Evolutionary conservation across 164 flowering plant genomes (phyloP), one percentile per base, ranked within the genome.

Genomic region (Nymphaea thermarum): DNA sequence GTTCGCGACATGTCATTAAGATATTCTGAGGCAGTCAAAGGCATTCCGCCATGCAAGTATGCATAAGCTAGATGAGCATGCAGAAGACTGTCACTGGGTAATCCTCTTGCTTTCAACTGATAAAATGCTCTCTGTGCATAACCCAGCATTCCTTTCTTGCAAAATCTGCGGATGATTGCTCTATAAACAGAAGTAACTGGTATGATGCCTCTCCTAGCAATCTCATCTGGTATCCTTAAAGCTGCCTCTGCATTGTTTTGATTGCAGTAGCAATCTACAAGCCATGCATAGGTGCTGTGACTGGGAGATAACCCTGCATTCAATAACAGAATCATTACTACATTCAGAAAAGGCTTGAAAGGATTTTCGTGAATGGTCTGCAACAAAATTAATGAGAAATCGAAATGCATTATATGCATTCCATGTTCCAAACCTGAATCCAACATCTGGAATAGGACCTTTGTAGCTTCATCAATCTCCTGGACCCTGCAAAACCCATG

Each of bases 401-500:
- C n/a, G 8, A 4, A 3, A 16, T 5, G 44, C 42, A 51, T 67
- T 14, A 47, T 43, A 15, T 43, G 3, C 6, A 43, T 60, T 16
- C 43, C 14, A 60, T n/a, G 15, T n/a, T 6, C 4, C 6, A 44
- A 65, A 79, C 82, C 82, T 62, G 90, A 85, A 74, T 75, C 73
- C 69, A 89, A 72, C 97, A 91, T 94, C 68, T 70, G 76, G 70
- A 86, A 82, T 25, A 94, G 77, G 63, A 78, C 72, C 62, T 88
- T 83, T 74, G 85, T 86, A n/a, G 97, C 98, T 69, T 65, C 81
- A 47, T 85, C 81, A 65, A 86, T 70, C 62, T 89, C 86, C 44
- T 62, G 67, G 10, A 66, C 80, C 70, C 83, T 84, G 82, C 95
- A 91, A 70, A 89, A 89, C 25, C 97, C 98, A 80, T 87, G 98